Conservation (phyloP, 140 eudicot species). For the Flaveria floridana region DNA sequence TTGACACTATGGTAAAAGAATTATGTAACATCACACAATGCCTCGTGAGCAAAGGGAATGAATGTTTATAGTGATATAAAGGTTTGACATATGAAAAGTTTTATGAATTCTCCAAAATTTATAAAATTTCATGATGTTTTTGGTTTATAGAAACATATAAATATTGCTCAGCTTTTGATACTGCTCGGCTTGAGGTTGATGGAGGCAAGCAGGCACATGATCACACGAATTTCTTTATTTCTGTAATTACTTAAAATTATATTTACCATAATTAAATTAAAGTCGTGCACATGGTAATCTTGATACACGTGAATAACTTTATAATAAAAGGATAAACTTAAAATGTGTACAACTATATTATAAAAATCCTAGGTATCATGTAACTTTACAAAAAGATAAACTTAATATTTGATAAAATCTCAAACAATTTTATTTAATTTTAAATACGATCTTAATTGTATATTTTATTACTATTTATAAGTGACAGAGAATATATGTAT, state of each 20-base stretch:
- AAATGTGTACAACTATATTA: background rate
- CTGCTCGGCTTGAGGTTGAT: constrained; percentile 33
- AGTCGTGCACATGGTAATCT: constrained; percentile 41
- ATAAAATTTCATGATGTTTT: background rate
- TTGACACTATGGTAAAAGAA: background rate
- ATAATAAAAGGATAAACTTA: background rate
- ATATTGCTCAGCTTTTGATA: background rate
- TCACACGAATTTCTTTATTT: constrained; percentile 27
- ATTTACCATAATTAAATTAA: constrained; percentile 14
- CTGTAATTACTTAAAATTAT: background rate
- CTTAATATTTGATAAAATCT: background rate
- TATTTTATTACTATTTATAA: background rate
- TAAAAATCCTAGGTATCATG: background rate
- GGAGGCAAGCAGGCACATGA: constrained; percentile 33
- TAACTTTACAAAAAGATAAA: background rate
- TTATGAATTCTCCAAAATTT: background rate
- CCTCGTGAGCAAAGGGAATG: background rate
- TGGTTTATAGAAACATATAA: background rate
- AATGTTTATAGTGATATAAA: background rate
- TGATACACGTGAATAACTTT: constrained; percentile 39
- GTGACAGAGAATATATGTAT: constrained; percentile 17
- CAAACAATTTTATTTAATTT: constrained; percentile 13
- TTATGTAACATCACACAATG: background rate
- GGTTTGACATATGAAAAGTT: background rate
- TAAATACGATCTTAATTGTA: constrained; percentile 12